phyloP scores from a whole-genome alignment of 352 stramenopile genomes.

The Pythium aphanidermatum region DNA sequence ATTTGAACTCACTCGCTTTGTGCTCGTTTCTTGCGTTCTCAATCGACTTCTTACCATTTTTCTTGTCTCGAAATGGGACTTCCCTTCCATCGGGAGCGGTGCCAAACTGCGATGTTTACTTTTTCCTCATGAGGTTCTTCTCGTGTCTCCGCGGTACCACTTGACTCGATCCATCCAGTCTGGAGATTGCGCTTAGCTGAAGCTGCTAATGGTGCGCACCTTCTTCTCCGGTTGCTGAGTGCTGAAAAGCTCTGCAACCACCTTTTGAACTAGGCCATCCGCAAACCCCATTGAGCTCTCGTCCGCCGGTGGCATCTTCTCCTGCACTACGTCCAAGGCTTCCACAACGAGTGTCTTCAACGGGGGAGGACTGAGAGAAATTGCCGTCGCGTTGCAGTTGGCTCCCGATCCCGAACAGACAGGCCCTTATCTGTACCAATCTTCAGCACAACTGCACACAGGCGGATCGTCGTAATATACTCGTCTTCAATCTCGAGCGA shows the following conservation, averaged over 20 bases:
- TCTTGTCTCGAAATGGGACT: slow-evolving; percentile 9
- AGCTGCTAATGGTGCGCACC: slow-evolving; percentile 84
- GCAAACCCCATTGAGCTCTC: no score
- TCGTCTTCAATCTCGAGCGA: slow-evolving; percentile 75
- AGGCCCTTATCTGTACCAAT: slow-evolving; percentile 69
- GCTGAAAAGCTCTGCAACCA: slow-evolving; percentile 39
- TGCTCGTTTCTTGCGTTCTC: slow-evolving; percentile 11
- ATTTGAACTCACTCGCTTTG: slow-evolving; percentile 24
- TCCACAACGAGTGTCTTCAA: slow-evolving; percentile 67
- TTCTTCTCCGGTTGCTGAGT: slow-evolving; percentile 74
- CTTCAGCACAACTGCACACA: slow-evolving; percentile 73
- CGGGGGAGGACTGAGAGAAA: slow-evolving; percentile 64
- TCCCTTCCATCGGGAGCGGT: slow-evolving; percentile 17
- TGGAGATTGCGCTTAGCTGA: no score
- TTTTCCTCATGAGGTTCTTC: no score
- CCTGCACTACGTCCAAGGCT: slow-evolving; percentile 29
- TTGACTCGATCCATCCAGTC: no score
- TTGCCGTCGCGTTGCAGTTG: slow-evolving; percentile 77
- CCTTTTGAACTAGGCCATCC: slow-evolving; percentile 51
- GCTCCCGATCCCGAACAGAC: slow-evolving; percentile 81
- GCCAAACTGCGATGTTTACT: no score
- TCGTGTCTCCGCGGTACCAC: no score
- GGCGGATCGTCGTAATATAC: slow-evolving; percentile 73
- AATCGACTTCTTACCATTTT: slow-evolving; percentile 13
- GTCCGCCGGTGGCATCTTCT: no score